Evolutionary conservation across 2,329 filamentous ascomycete species (phyloP).

Genomic region (Bipolaris bicolor): DNA sequence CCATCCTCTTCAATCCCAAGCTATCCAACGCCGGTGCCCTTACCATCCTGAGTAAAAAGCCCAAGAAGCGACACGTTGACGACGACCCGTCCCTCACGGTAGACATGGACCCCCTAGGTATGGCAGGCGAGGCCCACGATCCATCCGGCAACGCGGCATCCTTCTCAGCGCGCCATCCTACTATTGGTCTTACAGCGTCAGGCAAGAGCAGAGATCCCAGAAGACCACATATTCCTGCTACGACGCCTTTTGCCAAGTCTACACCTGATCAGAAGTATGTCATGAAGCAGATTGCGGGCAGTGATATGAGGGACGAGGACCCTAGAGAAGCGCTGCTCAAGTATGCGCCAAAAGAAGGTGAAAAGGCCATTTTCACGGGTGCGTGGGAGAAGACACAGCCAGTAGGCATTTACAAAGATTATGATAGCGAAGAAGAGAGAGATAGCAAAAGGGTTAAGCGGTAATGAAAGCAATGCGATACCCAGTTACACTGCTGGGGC

Average conservation of each 20-base stretch:
- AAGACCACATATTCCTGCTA: slow-evolving; percentile 80
- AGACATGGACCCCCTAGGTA: slow-evolving; percentile 75
- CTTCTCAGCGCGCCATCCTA: slow-evolving; percentile 67
- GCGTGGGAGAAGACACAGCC: slow-evolving; percentile 94
- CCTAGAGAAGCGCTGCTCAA: slow-evolving; percentile 91
- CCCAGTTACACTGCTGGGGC: slow-evolving; percentile 11
- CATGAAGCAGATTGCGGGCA: slow-evolving; percentile 84
- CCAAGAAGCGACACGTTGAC: slow-evolving; percentile 94
- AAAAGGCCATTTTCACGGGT: slow-evolving; percentile 91
- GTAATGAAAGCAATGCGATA: slow-evolving; percentile 12
- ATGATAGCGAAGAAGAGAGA: slow-evolving; percentile 85
- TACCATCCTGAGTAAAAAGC: slow-evolving; percentile 88
- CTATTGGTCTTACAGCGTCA: slow-evolving; percentile 76
- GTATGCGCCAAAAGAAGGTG: slow-evolving; percentile 91
- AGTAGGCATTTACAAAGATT: slow-evolving; percentile 85
- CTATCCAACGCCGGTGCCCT: slow-evolving; percentile 82
- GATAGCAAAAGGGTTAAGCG: slow-evolving; percentile 63
- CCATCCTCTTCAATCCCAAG: slow-evolving; percentile 88
- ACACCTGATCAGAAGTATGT: slow-evolving; percentile 92
- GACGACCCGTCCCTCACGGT: slow-evolving; percentile 83
- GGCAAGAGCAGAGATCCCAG: slow-evolving; percentile 80
- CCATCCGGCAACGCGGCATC: slow-evolving; percentile 61
- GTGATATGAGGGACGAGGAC: slow-evolving; percentile 94
- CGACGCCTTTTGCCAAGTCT: slow-evolving; percentile 88
- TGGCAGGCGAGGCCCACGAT: slow-evolving; percentile 81